Evolutionary conservation across 2,329 filamentous ascomycete species (phyloP), one percentile per base, ranked within the genome.

Genomic region (Bipolaris cookei): DNA sequence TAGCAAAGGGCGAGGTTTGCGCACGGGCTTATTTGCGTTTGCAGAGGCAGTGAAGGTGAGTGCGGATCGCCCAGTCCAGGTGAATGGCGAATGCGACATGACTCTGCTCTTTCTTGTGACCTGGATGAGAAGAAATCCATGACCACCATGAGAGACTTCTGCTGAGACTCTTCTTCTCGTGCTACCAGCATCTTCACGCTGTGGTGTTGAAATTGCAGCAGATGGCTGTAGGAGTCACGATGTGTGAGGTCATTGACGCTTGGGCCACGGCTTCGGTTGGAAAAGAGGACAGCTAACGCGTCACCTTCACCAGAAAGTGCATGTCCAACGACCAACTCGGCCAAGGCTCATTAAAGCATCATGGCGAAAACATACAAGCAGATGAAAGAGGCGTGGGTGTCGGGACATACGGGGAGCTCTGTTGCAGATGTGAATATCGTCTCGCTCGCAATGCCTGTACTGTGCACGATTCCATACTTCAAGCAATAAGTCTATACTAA

Each of bases 371-470:
- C 84, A 78, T 97, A 97, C 82, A 99, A 97, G 80, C 86, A 90
- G 70, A 84, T 90, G 66, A 99, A 99, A 81, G 93, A 96, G 82
- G 92, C 92, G 73, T 97, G 97, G 76, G 95, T 99, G 71, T 97
- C 94, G 52, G 91, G 92, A 75, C 86, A 97, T 28, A 88, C 89
- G 6, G 95, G 95, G 38, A 92, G 95, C 57, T 84, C 87, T 30
- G 88, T 96, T 59, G 80, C 84, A 66, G 95, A 99, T 76, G 93
- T 99, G 79, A 94, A 93, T 75, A 84, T 86, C 68, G 90, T 98
- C 66, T 92, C 91, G 45, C 84, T 90, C 46, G 89, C 96, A 63
- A 91, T 92, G 72, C 88, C 93, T 72, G 95, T 97, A 85, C 66
- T 59, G 69, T 68, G 66, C 56, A 67, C 64, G 55, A 43, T 51